Evolutionary conservation across 331 rosid genomes (phyloP), one percentile per base, ranked within the genome.

Genomic region (Rhamnella rubrinervis): DNA sequence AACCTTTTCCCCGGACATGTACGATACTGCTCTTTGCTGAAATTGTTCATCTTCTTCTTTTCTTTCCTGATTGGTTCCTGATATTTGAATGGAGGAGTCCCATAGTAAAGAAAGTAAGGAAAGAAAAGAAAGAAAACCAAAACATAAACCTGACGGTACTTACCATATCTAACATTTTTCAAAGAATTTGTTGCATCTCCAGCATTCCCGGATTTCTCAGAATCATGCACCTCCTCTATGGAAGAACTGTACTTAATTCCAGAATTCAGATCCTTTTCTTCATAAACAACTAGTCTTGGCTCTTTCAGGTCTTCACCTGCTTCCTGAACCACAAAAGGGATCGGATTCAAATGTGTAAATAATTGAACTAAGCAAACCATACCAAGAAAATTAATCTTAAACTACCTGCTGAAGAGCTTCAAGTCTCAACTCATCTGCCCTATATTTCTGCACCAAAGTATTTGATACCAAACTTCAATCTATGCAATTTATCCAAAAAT

Each of bases 331-430:
- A 67, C 56, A 72, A 78, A 61, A 49, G 4, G 20, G 3, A 49
- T 13, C 46, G 13, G 28, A 51, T 61, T 61, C 35, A 46, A 50
- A 63, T 50, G 23, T 63, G 61, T 21, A 59, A 78, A 10, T 28
- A 37, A 18, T 11, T 21, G n/a, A 20, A 59, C 46, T 3, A 44
- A 7, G 49, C 49, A 44, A 8, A 44, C 15, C 49, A 44, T 44
- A 44, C 14, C 49, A 55, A 25, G 18, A 67, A 11, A 23, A 51
- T 25, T 7, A 40, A 66, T 28, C 10, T 31, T 8, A 20, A 65
- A 71, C 39, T 70, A 95, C 97, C 99, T 95, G 95, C 78, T 82
- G 81, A 37, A 92, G 59, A 40, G 96, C 87, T 51, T 79, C 81
- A 74, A 87, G 82, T 70, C 50, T 83, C 52, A 82, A 68, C 75